These are phyloP conservation scores for Histomonas meleagridis DNA, from an alignment of 208 protist genomes.

Conservation along the genomic window DNA sequence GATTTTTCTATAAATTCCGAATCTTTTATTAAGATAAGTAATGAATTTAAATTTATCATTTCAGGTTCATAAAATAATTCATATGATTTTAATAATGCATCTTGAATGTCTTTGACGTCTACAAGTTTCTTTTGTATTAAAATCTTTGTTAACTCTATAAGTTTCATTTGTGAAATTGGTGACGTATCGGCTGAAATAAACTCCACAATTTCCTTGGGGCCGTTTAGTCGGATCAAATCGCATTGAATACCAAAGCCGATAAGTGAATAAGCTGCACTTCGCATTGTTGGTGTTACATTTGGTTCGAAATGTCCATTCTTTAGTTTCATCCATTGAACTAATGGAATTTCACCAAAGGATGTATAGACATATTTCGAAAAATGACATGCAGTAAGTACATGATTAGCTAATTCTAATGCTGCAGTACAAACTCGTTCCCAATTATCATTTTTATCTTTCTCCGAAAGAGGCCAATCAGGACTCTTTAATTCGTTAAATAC, in stretches of 20 bases:
- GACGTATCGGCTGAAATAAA: background rate
- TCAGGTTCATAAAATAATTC: background rate
- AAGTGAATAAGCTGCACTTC: background rate
- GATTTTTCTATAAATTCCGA: background rate
- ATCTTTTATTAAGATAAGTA: background rate
- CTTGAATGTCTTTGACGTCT: background rate
- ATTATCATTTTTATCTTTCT: background rate
- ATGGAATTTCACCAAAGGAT: background rate
- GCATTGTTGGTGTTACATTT: background rate
- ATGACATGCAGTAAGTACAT: background rate
- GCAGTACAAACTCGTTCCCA: background rate
- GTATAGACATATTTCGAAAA: background rate
- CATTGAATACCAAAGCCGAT: background rate
- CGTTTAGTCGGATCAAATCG: background rate
- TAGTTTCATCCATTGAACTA: background rate
- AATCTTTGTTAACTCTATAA: background rate
- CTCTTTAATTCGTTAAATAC: background rate
- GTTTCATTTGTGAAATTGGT: background rate
- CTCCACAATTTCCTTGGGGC: background rate
- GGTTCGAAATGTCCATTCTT: background rate
- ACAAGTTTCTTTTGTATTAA: background rate
- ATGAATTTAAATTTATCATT: background rate
- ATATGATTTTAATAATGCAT: background rate
- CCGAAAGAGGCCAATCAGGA: background rate
- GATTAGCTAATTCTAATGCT: background rate